These are phyloP conservation scores for Amanita pallidorosea DNA, from an alignment of 768 basidiomycete genomes.

Conservation along the genomic window DNA sequence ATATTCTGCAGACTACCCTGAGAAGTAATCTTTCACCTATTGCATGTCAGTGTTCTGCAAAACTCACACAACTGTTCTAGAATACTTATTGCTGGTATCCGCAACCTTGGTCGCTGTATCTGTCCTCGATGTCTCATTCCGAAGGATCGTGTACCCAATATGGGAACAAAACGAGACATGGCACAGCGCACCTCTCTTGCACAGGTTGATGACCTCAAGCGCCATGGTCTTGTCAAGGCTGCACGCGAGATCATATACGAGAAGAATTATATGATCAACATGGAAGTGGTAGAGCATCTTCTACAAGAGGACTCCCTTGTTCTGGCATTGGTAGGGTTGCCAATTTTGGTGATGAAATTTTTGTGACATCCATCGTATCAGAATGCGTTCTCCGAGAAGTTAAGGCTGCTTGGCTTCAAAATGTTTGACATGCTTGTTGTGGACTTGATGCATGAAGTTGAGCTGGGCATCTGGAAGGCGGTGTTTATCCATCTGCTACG, in stretches of 20 bases:
- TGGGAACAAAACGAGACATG: slow-evolving; percentile 13
- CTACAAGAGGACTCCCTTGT: slow-evolving; percentile 18
- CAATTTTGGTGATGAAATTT: not conserved
- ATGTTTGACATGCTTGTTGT: too few species aligned
- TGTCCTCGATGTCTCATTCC: slow-evolving; percentile 19
- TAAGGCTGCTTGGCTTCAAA: slow-evolving; percentile 13
- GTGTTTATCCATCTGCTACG: slow-evolving; percentile 23
- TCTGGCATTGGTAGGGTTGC: slow-evolving; percentile 17
- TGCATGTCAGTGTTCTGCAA: not conserved
- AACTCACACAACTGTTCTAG: slow-evolving; percentile 1
- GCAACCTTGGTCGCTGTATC: slow-evolving; percentile 15
- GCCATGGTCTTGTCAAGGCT: not conserved
- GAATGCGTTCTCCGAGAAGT: slow-evolving; percentile 23
- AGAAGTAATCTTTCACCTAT: not conserved
- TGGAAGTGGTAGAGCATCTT: slow-evolving; percentile 13
- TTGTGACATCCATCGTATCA: slow-evolving; percentile 7
- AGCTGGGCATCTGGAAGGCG: slow-evolving; percentile 26
- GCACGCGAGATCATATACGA: slow-evolving; percentile 18
- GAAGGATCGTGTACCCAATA: slow-evolving; percentile 9
- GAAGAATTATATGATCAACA: slow-evolving; percentile 14
- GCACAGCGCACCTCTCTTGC: not conserved
- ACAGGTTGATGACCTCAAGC: not conserved
- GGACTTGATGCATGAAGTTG: slow-evolving; percentile 28
- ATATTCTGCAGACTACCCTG: slow-evolving; percentile 8
- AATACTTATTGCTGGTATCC: slow-evolving; percentile 14